Evolutionary conservation across 257 asterid species (phyloP), one percentile per base, ranked within the genome.

Genomic region (Petunia axillaris): DNA sequence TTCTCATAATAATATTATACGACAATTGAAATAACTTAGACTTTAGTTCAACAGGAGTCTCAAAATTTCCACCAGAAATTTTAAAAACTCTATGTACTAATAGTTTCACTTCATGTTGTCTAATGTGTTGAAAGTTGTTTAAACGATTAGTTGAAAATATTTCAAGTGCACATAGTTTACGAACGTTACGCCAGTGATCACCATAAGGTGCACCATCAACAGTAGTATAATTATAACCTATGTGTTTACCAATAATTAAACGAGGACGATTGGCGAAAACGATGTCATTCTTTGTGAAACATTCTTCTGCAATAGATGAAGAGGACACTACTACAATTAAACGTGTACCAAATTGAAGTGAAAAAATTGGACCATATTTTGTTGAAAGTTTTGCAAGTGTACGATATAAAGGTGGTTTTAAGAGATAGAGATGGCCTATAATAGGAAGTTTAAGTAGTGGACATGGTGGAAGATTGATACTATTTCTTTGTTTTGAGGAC

Each of bases 351-450:
- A 25, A 25, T 25, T 25, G 25, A 25, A 25, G 25, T 1, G 96
- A 92, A n/a, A 92, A 63, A 66, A 85, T 83, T 62, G 96, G 25
- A 25, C 95, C 93, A 5, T 76, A 13, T 76, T 87, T 87, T 3
- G 75, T 59, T 0, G 91, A 83, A 84, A 91, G 82, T 0, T 40
- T 9, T 13, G 80, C 80, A 3, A 76, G 82, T 6, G 87, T 87
- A 0, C 87, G 85, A 25, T 88, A 92, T 0, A 88, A 80, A 0
- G 92, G 93, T 52, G 67, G 83, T 53, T 88, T 88, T 41, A 89
- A 87, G 88, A 82, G 91, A 86, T 87, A 83, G 79, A 91, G 87
- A 63, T 91, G 95, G 3, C 95, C 95, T 13, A 91, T 6, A 0
- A 89, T 48, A 4, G 93, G 95, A n/a, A 87, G 83, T 5, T 89